A percentile compares a stretch with the other conserved stretches of the same genome.
These are phyloP conservation scores for Volvox carteri DNA, from an alignment of 163 green algal genomes.

Conservation along the genomic window DNA sequence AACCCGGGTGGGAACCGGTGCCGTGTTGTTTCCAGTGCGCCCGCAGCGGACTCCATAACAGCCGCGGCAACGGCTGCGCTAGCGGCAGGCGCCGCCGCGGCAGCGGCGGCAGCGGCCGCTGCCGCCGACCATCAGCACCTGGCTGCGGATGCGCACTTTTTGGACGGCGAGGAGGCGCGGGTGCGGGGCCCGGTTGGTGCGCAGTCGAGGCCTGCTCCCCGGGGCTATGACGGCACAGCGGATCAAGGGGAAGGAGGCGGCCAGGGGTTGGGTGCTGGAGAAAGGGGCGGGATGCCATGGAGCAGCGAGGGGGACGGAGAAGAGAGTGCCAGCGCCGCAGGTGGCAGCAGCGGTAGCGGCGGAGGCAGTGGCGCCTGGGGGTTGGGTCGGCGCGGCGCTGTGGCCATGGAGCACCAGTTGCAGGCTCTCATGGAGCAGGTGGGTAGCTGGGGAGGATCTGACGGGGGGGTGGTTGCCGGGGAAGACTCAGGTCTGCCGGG, in stretches of 20 bases:
- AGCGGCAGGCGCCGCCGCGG: neutral
- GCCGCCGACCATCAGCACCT: neutral
- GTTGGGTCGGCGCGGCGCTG: neutral
- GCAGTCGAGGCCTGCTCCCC: neutral
- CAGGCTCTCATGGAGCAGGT: slow-evolving; percentile 27
- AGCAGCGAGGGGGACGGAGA: slow-evolving; percentile 27
- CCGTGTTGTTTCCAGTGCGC: no score
- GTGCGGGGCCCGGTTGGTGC: neutral
- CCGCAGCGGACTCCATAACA: no score
- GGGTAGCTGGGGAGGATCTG: neutral
- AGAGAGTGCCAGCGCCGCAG: neutral
- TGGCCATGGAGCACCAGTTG: slow-evolving; percentile 30
- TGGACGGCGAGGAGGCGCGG: neutral
- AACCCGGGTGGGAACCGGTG: no score
- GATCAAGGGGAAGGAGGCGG: neutral
- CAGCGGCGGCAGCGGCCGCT: neutral
- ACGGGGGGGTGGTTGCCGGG: no score
- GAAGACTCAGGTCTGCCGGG: no score
- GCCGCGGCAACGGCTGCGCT: neutral
- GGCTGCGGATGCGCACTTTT: neutral
- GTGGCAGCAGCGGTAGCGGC: neutral
- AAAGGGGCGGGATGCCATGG: neutral
- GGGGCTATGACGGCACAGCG: neutral
- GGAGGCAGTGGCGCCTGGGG: neutral
- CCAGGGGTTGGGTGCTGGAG: neutral